Evolutionary conservation across 2,329 filamentous ascomycete genomes (phyloP), one percentile per base, ranked within the genome.

Genomic region (Aspergillus fumigatus): DNA sequence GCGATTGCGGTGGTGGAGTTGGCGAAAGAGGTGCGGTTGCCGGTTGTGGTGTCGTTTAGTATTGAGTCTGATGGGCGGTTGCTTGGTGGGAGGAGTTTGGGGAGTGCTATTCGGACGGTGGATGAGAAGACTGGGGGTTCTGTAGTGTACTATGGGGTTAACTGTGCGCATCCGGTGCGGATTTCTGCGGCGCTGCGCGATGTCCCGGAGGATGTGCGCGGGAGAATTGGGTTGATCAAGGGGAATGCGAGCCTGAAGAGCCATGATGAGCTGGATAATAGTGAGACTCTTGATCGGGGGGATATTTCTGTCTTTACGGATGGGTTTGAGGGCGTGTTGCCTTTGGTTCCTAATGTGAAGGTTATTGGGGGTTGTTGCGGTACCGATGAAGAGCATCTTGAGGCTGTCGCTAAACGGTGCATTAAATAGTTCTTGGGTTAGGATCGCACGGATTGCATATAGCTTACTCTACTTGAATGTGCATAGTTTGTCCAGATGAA

Each of bases 351-450:
- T n/a, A 32, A 19, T 4, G 38, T 59, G 3, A 29, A 45, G 41
- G 57, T 59, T 2, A 29, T 59, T 4, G 57, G 57, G 10, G 57
- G 57, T 0, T 59, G 57, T 17, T 59, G 57, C 52, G 57, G 57
- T 7, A 59, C 56, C 21, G 57, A 59, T 40, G 56, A 59, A 50
- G 57, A 59, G 35, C 57, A 59, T 19, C 41, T 59, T 7, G 50
- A 27, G 4, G 56, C 55, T 26, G 21, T 55, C 35, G 53, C 43
- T 23, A 26, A 47, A 17, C 43, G 43, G 19, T 47, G 43, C 21
- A 47, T 47, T 23, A 47, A 47, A 25, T 47, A 45, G 19, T 10
- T 7, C 1, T 17, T 38, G 5, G 2, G 14, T 7, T 0, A n/a
- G n/a, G 11, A 35, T 35, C 32, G 5, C 14, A 35, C 32, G 32